Base-by-base conservation (phyloP, 2,329 filamentous ascomycete species). In the Claviceps lovelessii region DNA sequence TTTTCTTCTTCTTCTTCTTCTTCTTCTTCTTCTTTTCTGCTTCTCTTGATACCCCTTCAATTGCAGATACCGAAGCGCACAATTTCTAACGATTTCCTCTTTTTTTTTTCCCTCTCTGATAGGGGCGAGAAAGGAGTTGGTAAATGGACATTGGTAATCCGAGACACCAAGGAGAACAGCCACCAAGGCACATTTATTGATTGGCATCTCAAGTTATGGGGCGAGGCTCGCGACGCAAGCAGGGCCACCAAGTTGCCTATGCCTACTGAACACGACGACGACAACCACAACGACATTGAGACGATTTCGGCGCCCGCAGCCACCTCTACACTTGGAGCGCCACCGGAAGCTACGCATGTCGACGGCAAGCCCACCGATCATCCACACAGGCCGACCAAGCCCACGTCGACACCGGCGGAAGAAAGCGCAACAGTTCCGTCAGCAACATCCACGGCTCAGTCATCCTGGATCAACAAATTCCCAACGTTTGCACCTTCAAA, bases 121-220 rank as follows among this genome's bases (percentile, higher is more conserved):
- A 90, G 86, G 89, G 93, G 93, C 51, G 93, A 98, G 70, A 78
- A 79, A 47, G 90, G 90, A 56, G 70, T 90, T 55, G 93, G 93
- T 53, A 90, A 81, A 28, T 98, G 93, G 93, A 95, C 86, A 0
- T 78, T 98, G 44, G 75, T 96, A 52, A 82, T 97, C 63, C 93
- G 90, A 63, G 93, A 98, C 66, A 86, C 85, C 23, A 74, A 80
- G 19, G 78, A 85, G 57, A 96, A 98, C 66, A 78, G 85, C 5
- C 74, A 85, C 68, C 81, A 74, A 6, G 93, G 93, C 60, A 83
- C 75, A 10, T 94, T 97, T 63, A 77, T 83, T 49, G 91, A 98
- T 71, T 98, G 90, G 89, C 87, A 88, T 63, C 76, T 98, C 56
- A 94, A 91, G 67, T 79, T 98, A 4, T 98, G 90, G 89, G 93